Evolutionary conservation across 106 monocot species (phyloP).

Genomic region (Platanthera zijinensis): DNA sequence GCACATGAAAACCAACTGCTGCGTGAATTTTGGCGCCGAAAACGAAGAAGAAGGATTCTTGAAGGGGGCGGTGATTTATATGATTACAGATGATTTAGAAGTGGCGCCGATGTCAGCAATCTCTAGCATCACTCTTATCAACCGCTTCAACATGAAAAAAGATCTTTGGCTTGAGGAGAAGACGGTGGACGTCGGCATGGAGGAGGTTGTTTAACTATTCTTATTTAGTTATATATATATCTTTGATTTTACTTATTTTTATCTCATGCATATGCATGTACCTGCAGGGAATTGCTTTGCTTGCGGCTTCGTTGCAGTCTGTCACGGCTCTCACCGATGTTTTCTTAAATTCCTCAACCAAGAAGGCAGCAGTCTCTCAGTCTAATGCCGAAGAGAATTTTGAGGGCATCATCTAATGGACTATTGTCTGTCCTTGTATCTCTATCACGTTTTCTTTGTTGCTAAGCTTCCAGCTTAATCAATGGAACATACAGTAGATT

Average conservation of each 20-base stretch:
- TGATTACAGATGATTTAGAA: constrained; percentile 32
- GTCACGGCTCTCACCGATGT: constrained; percentile 5
- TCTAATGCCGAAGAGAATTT: too few relatives aligned
- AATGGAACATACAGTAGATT: too few relatives aligned
- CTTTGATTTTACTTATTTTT: background rate
- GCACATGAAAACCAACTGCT: background rate
- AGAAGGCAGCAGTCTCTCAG: too few relatives aligned
- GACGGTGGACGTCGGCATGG: constrained; percentile 11
- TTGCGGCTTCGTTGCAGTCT: constrained; percentile 1
- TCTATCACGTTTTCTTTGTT: too few relatives aligned
- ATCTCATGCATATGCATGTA: too few relatives aligned
- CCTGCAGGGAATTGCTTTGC: constrained; percentile 1
- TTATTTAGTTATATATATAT: too few relatives aligned
- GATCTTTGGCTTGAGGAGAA: constrained; percentile 18
- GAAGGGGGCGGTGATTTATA: constrained; percentile 19
- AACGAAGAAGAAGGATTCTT: constrained; percentile 11
- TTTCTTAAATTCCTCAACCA: background rate
- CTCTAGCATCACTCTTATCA: constrained; percentile 18
- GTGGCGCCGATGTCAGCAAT: constrained; percentile 27
- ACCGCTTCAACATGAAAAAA: constrained; percentile 20
- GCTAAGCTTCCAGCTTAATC: too few relatives aligned
- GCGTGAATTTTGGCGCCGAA: background rate
- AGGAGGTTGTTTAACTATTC: constrained; percentile 7
- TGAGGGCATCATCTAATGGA: too few relatives aligned
- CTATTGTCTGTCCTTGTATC: too few relatives aligned